Evolutionary conservation across 2,329 filamentous ascomycete species (phyloP), one percentile per base, ranked within the genome.

Genomic region (Colletotrichum echinochloae): DNA sequence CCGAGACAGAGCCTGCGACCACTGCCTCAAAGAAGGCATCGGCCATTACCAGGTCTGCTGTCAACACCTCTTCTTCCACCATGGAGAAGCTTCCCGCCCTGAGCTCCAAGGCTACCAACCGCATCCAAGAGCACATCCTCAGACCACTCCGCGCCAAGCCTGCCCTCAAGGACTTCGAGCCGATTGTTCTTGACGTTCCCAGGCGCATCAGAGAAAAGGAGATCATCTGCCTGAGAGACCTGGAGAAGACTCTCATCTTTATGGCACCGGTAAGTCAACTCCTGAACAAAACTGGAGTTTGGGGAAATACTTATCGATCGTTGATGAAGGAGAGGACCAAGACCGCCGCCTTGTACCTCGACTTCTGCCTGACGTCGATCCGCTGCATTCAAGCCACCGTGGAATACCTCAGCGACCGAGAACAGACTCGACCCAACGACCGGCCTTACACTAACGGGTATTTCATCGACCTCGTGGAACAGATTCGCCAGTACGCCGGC

Each of bases 361-460:
- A 91, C 77, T 98, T 98, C 83, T 97, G 94, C 87, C 90, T 97
- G 80, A 93, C 92, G 77, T 95, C 94, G 74, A 94, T 98, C 80
- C 91, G 90, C 81, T 96, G 94, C 83, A 91, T 97, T 79, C 93
- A 97, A 86, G 91, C 94, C 74, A 96, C 94, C 71, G 93, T 97
- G 81, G 91, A 94, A 81, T 91, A 92, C 81, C 87, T 98, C 74
- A 91, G 89, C 85, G 94, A 97, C 79, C 90, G 90, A 79, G 95
- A 98, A 81, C 93, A 95, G 83, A 91, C 91, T 75, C 90, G 94
- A 80, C 92, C 93, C 71, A 86, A 89, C 82, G 95, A 98, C 82
- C 91, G 92, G 77, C 94, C 94, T 75, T 98, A 98, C 86, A 96
- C 92, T 87, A 94, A 93, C 88, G 94, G 94, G 79, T 98, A 98